These are phyloP conservation scores for Ophiocordyceps polyrhachis-furcata DNA, from an alignment of 2,329 filamentous ascomycete species.

Conservation along the genomic window DNA sequence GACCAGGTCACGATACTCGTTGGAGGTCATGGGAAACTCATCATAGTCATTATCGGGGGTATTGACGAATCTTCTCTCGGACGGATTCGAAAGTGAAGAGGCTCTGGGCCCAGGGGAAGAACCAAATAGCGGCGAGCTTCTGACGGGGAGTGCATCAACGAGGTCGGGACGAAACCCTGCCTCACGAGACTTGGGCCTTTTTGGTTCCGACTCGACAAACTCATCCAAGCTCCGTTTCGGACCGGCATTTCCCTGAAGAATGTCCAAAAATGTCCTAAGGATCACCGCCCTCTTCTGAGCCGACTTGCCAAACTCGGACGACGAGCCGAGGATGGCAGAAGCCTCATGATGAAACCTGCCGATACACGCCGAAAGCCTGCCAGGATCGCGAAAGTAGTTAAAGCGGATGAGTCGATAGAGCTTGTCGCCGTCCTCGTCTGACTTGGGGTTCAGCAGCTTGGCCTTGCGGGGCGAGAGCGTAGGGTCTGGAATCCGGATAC, in stretches of 20 bases:
- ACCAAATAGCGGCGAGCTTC: background rate
- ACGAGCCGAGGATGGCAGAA: background rate
- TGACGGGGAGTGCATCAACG: background rate
- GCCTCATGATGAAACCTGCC: background rate
- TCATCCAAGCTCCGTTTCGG: background rate
- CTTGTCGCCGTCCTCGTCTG: conserved; percentile 7
- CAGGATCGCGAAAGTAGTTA: conserved; percentile 4
- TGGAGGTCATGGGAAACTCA: background rate
- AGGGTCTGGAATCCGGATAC: conserved; percentile 7
- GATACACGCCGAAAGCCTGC: background rate
- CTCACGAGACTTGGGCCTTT: background rate
- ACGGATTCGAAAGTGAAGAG: background rate
- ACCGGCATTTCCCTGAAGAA: background rate
- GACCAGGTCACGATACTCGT: background rate
- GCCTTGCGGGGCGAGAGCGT: conserved; percentile 10
- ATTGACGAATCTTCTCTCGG: background rate
- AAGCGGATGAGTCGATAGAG: conserved; percentile 8
- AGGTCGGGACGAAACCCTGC: background rate
- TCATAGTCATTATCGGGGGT: background rate
- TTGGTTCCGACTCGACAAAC: background rate
- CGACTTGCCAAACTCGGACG: background rate
- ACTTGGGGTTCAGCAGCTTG: conserved; percentile 4
- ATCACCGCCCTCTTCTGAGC: background rate
- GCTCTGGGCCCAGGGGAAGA: background rate
- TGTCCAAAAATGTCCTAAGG: background rate